phyloP scores from a whole-genome alignment of 768 basidiomycete genomes.

The Gelatoporia subvermispora region DNA sequence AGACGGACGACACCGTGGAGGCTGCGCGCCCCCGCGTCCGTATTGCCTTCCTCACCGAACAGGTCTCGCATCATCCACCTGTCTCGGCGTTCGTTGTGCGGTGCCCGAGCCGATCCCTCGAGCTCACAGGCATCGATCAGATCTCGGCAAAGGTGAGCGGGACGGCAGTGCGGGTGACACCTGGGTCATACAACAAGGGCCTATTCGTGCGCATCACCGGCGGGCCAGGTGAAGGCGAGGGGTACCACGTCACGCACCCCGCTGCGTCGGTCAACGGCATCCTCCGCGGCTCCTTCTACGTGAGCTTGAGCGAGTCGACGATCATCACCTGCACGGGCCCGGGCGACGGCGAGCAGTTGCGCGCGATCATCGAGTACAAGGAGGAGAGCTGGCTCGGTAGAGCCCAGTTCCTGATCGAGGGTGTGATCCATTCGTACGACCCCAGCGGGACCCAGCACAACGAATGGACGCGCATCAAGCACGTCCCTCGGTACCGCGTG shows the following conservation, averaged over 20 bases:
- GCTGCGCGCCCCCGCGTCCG: constrained; percentile 43
- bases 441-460: constrained; percentile 57
- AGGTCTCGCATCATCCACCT: constrained; percentile 96
- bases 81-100: constrained; percentile 79
- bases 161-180: constrained; percentile 74
- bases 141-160: constrained; percentile 90
- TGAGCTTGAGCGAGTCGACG: constrained; percentile 76
- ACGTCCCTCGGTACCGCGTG: constrained; percentile 75
- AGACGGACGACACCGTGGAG: constrained; percentile 27
- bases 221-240: constrained; percentile 70
- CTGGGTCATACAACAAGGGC: constrained; percentile 85
- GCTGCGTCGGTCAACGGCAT: constrained; percentile 88
- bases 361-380: constrained; percentile 89
- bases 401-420: constrained; percentile 81
- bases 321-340: constrained; percentile 79
- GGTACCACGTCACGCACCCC: constrained; percentile 88
- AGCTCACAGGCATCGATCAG: constrained; percentile 83
- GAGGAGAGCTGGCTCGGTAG: constrained; percentile 97
- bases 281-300: constrained; percentile 85
- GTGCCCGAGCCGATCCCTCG: constrained; percentile 70
- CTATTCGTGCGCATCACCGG: constrained; percentile 77
- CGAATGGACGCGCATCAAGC: constrained; percentile 83
- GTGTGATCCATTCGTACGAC: constrained; percentile 81
- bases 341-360: constrained; percentile 49
- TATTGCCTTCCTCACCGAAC: constrained; percentile 83